Evolutionary conservation across 176 grass and related monocot genomes (phyloP), one percentile per base, ranked within the genome.

Genomic region (Rhynchospora pubera): DNA sequence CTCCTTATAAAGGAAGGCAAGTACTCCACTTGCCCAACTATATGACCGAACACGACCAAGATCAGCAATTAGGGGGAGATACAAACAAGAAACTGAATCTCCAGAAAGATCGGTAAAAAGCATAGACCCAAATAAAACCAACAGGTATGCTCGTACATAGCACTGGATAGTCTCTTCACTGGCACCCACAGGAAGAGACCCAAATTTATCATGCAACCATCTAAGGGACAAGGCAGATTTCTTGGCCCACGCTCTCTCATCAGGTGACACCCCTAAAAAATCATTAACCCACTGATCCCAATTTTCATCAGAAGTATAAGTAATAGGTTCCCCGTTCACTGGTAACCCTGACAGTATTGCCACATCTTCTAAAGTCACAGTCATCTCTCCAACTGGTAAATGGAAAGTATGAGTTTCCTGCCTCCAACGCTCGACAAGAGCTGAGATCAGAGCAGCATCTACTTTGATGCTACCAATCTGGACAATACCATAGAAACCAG

Each of bases 291-390:
- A 72, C 47, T 1, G n/a, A 3, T 72, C 68, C 68, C 68, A 72
- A 72, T 72, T 72, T 72, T 72, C 44, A 72, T 80, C 55, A 0
- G 51, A 13, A 39, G 22, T 22, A 22, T 57, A 61, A 15, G 59
- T 61, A 72, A 72, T 47, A 9, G 57, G 78, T 44, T 80, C 32
- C n/a, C 78, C 57, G 46, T 80, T 19, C n/a, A 80, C 59, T 39
- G 53, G 78, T 63, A 80, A 9, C 18, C 78, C 57, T 63, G 63
- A 47, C n/a, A 80, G 56, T 12, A 80, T 61, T 23, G 57, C 57
- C 78, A 80, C 78, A 80, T 80, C 75, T 78, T 78, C 52, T 58
- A 78, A 78, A 56, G 75, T 78, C 16, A 78, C 55, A 5, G 75
- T 78, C 75, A 78, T 78, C 75, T 78, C 75, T 56, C 75, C 75